Conservation (phyloP, 2,329 filamentous ascomycete species). For the Alternaria sp. region DNA sequence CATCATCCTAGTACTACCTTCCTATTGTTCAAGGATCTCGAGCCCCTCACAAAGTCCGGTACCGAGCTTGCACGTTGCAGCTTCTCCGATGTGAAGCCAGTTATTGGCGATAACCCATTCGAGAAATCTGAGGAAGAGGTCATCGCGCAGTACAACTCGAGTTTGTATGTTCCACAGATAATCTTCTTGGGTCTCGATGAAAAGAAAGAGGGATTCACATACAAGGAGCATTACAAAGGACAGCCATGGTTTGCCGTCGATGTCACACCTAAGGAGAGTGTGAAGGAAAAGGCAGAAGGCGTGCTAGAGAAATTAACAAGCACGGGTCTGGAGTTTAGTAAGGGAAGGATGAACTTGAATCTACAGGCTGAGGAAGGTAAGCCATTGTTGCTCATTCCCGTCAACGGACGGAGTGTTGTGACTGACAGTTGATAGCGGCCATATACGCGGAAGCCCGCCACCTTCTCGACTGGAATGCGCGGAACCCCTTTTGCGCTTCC, state of each 20-base stretch:
- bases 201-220: conserved; percentile 63
- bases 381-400: conserved; percentile 18
- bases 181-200: conserved; percentile 90
- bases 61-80: conserved; percentile 73
- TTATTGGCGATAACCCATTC: conserved; percentile 79
- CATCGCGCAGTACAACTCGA: conserved; percentile 78
- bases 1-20: conserved; percentile 73
- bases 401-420: neutral
- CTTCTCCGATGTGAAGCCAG: conserved; percentile 71
- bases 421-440: conserved; percentile 68
- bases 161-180: conserved; percentile 71
- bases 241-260: conserved; percentile 90
- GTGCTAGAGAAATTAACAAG: conserved; percentile 69
- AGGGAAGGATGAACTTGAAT: conserved; percentile 70
- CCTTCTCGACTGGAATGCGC: conserved; percentile 91
- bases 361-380: conserved; percentile 70
- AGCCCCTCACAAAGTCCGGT: conserved; percentile 72
- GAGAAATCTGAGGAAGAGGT: conserved; percentile 74
- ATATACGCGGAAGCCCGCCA: conserved; percentile 90
- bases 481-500: conserved; percentile 89
- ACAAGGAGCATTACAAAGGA: conserved; percentile 76
- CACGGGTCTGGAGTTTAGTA: conserved; percentile 71
- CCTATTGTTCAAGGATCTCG: conserved; percentile 80
- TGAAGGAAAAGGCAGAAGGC: conserved; percentile 69
- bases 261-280: conserved; percentile 74